Evolutionary conservation across 2,329 filamentous ascomycete genomes (phyloP).

Genomic region (Zasmidium cellare): DNA sequence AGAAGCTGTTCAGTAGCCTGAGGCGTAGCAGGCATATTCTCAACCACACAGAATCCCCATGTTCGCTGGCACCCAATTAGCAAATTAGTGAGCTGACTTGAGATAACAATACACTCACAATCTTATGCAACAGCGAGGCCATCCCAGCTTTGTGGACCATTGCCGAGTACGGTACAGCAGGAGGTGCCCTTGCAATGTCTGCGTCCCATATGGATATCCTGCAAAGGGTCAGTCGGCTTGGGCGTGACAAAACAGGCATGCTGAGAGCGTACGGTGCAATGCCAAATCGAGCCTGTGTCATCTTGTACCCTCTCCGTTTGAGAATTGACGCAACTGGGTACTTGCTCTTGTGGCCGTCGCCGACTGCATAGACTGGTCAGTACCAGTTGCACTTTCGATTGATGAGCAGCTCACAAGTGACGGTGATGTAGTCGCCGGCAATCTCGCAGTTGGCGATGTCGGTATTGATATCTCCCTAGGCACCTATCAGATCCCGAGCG

Average conservation of each 20-base stretch:
- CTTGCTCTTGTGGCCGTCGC: constrained; percentile 25
- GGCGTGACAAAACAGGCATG: too few relatives aligned
- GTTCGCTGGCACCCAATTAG: constrained; percentile 52
- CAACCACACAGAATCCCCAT: constrained; percentile 77
- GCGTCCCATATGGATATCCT: constrained; percentile 26
- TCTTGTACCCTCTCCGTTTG: constrained; percentile 9
- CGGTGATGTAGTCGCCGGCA: constrained; percentile 9
- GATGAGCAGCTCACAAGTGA: constrained; percentile 20
- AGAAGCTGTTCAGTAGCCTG: constrained; percentile 73
- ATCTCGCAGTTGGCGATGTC: constrained; percentile 16
- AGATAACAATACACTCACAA: constrained; percentile 15
- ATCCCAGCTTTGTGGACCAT: constrained; percentile 23
- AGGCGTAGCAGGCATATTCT: constrained; percentile 66
- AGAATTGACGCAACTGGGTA: constrained; percentile 12
- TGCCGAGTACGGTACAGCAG: constrained; percentile 26
- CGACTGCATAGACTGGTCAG: constrained; percentile 16
- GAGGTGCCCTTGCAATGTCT: constrained; percentile 26
- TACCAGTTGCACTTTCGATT: constrained; percentile 1
- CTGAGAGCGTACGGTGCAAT: constrained; percentile 10
- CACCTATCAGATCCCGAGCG: background rate
- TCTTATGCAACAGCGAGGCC: constrained; percentile 26
- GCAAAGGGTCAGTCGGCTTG: constrained; percentile 2
- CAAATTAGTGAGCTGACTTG: too few relatives aligned
- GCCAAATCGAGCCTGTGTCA: constrained; percentile 21
- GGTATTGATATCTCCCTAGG: constrained; percentile 15